A percentile compares a stretch with the other conserved stretches of the same genome.
phyloP scores from a whole-genome alignment of 306 rosid genomes.

The barrel medic (Medicago truncatula) region MtrunA17r5.0-ANR NC_053048.1:7239001-7239500 shows the following conservation, averaged over 20 bases:
- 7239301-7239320: constrained; percentile 4
- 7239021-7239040: constrained; percentile 33
- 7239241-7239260: constrained; percentile 87
- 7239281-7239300: constrained; percentile 33
- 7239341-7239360: not conserved
- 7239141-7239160: constrained; percentile 28
- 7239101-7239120: constrained; percentile 11
- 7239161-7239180: constrained; percentile 81
- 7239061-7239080: constrained; percentile 56
- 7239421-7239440: constrained; percentile 5
- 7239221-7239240: constrained; percentile 96
- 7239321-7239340: not conserved
- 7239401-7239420: not conserved
- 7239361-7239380: not conserved
- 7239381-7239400: constrained; percentile 8
- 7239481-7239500: not conserved
- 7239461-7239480: not conserved
- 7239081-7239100: constrained; percentile 55
- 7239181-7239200: constrained; percentile 80
- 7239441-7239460: not conserved
- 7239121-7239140: constrained; percentile 8
- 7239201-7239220: constrained; percentile 91
- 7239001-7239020: constrained; percentile 16
- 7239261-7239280: not conserved
- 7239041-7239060: constrained; percentile 42